Percentiles rank a stretch among this genome's conserved stretches.
Evolutionary conservation across 2,329 filamentous ascomycete species (phyloP).

Genomic region (Cyphellophora europaea): DNA sequence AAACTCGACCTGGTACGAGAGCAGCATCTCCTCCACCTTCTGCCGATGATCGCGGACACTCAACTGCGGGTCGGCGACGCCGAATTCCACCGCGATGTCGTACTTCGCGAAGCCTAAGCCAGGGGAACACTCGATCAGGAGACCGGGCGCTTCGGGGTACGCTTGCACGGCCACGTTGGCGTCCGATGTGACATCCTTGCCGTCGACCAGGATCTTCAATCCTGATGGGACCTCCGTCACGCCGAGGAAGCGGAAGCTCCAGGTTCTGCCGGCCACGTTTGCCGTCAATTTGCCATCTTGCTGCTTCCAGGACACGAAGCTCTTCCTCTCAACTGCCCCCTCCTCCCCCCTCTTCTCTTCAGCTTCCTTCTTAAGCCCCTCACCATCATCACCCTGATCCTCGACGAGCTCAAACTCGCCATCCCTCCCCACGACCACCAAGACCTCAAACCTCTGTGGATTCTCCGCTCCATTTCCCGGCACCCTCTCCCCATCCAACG

Average conservation of each 20-base stretch:
- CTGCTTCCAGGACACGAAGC: conserved; percentile 16
- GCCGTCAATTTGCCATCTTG: conserved; percentile 12
- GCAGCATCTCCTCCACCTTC: conserved; percentile 16
- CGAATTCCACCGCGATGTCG: conserved; percentile 29
- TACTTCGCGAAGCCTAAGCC: conserved; percentile 18
- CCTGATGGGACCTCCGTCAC: conserved; percentile 9
- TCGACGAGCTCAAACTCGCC: conserved; percentile 40
- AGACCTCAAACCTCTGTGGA: conserved; percentile 39
- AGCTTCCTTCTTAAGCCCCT: conserved; percentile 8
- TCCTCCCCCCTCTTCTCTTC: background rate
- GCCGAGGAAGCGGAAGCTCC: conserved; percentile 18
- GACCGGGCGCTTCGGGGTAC: conserved; percentile 13
- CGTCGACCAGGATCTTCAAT: conserved; percentile 14
- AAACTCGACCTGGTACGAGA: conserved; percentile 22
- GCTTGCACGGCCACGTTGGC: conserved; percentile 7
- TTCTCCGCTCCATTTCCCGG: conserved; percentile 40
- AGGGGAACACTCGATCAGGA: conserved; percentile 14
- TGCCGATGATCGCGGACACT: conserved; percentile 14
- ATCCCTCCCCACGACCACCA: conserved; percentile 35
- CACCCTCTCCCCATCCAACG: conserved; percentile 37
- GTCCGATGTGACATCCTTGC: conserved; percentile 14
- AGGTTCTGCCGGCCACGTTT: conserved; percentile 11
- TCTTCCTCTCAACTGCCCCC: conserved; percentile 19
- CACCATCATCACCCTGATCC: conserved; percentile 24
- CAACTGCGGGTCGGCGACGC: conserved; percentile 21